These are phyloP conservation scores for Aspergillus ruber DNA, from an alignment of 2,329 filamentous ascomycete species.

Conservation along the genomic window DNA sequence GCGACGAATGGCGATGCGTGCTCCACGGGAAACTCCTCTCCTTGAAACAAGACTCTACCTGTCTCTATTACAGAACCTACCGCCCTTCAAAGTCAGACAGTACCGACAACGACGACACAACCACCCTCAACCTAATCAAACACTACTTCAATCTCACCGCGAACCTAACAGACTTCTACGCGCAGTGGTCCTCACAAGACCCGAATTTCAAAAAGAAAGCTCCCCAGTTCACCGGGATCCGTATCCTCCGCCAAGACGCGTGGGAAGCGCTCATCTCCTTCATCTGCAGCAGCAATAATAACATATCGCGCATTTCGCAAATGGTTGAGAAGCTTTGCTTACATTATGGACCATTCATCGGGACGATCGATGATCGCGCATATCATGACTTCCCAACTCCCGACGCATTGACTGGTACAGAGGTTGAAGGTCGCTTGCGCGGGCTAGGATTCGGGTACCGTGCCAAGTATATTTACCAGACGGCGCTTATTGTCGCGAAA, in stretches of 20 bases:
- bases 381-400: conserved; percentile 87
- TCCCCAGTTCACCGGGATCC: conserved; percentile 78
- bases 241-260: conserved; percentile 87
- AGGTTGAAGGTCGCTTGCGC: conserved; percentile 75
- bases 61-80: conserved; percentile 73
- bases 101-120: conserved; percentile 47
- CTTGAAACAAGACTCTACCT: conserved; percentile 70
- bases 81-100: conserved; percentile 34
- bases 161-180: conserved; percentile 70
- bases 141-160: conserved; percentile 83
- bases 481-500: conserved; percentile 65
- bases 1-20: conserved; percentile 84
- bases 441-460: conserved; percentile 89
- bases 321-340: conserved; percentile 92
- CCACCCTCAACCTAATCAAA: conserved; percentile 65
- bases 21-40: conserved; percentile 79
- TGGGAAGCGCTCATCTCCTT: conserved; percentile 94
- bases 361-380: conserved; percentile 59
- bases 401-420: conserved; percentile 60
- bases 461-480: conserved; percentile 85
- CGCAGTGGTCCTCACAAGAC: conserved; percentile 79
- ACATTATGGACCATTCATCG: conserved; percentile 75
- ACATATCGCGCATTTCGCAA: conserved; percentile 87
- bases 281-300: conserved; percentile 99
- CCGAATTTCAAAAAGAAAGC: conserved; percentile 84